phyloP scores from a whole-genome alignment of 2,329 filamentous ascomycete genomes.

The Cryoendolithus antarcticus region DNA sequence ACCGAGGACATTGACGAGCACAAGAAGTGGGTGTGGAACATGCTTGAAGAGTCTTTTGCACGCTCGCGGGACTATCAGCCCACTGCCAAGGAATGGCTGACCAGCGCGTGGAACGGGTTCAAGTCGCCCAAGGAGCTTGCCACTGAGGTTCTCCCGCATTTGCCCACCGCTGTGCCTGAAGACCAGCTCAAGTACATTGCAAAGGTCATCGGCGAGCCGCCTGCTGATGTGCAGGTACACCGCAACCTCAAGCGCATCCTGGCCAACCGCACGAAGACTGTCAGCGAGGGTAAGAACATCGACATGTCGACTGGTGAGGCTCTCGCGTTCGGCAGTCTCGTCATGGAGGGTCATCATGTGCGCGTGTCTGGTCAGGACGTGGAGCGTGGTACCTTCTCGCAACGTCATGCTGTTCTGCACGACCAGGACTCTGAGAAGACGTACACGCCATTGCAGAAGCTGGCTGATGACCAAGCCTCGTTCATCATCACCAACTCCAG shows the following conservation, averaged over 20 bases:
- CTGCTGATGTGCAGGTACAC: slow-evolving; percentile 80
- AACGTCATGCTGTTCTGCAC: slow-evolving; percentile 92
- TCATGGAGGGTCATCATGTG: slow-evolving; percentile 89
- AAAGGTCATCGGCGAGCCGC: slow-evolving; percentile 61
- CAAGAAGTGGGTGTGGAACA: slow-evolving; percentile 78
- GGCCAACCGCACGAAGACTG: slow-evolving; percentile 75
- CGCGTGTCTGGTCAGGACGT: slow-evolving; percentile 98
- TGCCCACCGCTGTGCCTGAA: slow-evolving; percentile 66
- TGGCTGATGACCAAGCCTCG: slow-evolving; percentile 82
- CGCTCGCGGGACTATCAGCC: slow-evolving; percentile 97
- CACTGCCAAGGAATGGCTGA: slow-evolving; percentile 95
- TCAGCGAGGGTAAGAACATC: slow-evolving; percentile 83
- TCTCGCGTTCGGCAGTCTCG: slow-evolving; percentile 82
- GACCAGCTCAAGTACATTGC: slow-evolving; percentile 71
- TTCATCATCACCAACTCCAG: slow-evolving; percentile 98
- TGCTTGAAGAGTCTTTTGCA: slow-evolving; percentile 94
- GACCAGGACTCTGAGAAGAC: slow-evolving; percentile 91
- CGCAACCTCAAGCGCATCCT: slow-evolving; percentile 97
- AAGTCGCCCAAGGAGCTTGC: slow-evolving; percentile 97
- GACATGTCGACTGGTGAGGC: slow-evolving; percentile 97
- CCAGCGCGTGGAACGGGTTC: slow-evolving; percentile 98
- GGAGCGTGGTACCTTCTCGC: slow-evolving; percentile 97
- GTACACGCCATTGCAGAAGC: slow-evolving; percentile 81
- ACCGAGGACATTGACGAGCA: slow-evolving; percentile 89
- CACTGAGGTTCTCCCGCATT: slow-evolving; percentile 83